Evolutionary conservation across 345 rosid genomes (phyloP), one percentile per base, ranked within the genome.

Genomic region (Linum lewisii): DNA sequence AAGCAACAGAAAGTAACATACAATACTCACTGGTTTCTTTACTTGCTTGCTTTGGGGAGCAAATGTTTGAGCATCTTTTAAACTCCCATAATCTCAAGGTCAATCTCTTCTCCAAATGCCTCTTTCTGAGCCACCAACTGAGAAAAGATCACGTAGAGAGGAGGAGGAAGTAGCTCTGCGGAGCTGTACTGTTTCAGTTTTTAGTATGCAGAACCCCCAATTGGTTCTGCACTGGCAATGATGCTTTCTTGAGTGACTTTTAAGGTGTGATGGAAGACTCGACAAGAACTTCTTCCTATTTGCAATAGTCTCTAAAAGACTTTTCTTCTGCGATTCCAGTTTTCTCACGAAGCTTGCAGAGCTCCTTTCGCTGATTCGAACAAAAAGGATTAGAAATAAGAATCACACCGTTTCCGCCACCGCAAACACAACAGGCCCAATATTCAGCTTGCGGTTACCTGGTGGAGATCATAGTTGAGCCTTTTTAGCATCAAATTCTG

Each of bases 111-210:
- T 59, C 81, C 86, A 60, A 93, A 93, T 37, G 95, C 97, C 72
- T 83, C 97, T 70, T 86, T 89, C 54, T 81, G 97, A 11, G 94
- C 94, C 67, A 77, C 23, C 25, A 93, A 77, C 80, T 84, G 88
- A 0, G 99, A 85, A 63, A 82, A 93, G 21, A 93, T 71, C 63
- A 93, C 84, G 51, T 89, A 85, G 51, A 93, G 89, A 7, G 99
- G 85, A 21, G 84, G 94, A 26, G 99, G 91, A 75, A 93, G 95
- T 70, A 93, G 72, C 82, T 93, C 97, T 36, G 99, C 94, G 2
- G 79, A 73, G 65, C 70, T 74, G 59, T 81, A 87, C 77, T 87
- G 90, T 84, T 89, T 89, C 21, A 93, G 63, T 73, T 83, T 93
- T 79, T 89, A 0, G 85, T 65, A 67, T 83, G 85, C 64, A 65